Base-by-base conservation (phyloP, 768 basidiomycete species). In the Sistotremastrum suecicum region DNA sequence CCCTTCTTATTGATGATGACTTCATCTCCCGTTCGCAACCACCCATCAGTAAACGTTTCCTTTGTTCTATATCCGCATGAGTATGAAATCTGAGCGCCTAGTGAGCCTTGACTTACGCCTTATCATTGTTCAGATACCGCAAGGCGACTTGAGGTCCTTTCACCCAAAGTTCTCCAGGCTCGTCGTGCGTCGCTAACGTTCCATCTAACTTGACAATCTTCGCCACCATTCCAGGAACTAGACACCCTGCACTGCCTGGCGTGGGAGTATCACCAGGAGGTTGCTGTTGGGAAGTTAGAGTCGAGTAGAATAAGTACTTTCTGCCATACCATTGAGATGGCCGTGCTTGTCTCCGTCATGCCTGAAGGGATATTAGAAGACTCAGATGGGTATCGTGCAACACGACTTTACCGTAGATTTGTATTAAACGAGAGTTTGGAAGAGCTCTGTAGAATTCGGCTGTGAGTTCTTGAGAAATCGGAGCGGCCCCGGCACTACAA, bases 101-200 rank as follows among this genome's bases (percentile, higher is more conserved):
- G 9, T 39, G 28, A 3, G 7, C 39, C 7, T 31, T 9, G 8
- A 47, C 55, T 44, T 34, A 54, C 53, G 55, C 54, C 34, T 48
- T 40, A 3, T 48, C 48, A 36, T 52, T 45, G 48, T 57, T 54
- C 42, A 47, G 29, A 34, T 54, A 56, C 63, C 40, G 66, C 58
- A 38, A 70, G 2, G 72, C 65, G 10, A 54, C 60, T 5, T 66
- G 60, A 34, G 72, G 72, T 10, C 67, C 65, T 47, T 60, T 66
- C 6, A 75, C 66, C 30, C 67, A 48, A 10, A 76, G 58, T 57
- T 75, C 72, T 3, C 75, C 75, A 7, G 58, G 53, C 54, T 76
- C 74, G 20, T 69, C 71, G 46, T 51, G 57, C 3, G 43, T 48
- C 7, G 68, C 70, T 20, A 63, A 51, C 1, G 63, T 60, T 3